Conservation (phyloP, 305 asterid species). For the Plantago lanceolata region DNA sequence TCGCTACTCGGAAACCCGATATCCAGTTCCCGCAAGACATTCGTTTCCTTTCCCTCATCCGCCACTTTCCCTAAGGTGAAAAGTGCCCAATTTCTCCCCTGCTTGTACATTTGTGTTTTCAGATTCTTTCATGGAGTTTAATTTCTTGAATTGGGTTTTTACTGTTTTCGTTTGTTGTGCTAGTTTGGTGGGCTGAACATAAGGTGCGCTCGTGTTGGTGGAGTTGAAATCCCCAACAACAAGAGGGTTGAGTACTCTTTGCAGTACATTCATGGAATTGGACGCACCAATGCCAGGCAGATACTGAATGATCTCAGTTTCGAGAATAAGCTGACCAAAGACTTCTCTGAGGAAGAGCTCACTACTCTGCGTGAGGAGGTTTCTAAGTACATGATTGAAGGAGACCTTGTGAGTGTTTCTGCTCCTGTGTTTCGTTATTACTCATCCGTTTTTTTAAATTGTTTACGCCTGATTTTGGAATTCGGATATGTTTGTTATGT, state of each 20-base stretch:
- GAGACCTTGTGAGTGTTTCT: constrained; percentile 75
- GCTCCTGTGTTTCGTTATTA: too few species aligned
- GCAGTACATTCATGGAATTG: constrained; percentile 94
- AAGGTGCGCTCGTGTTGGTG: constrained; percentile 96
- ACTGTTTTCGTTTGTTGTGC: neutral
- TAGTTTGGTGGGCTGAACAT: constrained; percentile 75
- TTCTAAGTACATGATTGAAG: constrained; percentile 88
- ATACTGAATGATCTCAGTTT: constrained; percentile 61
- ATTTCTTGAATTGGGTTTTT: constrained; percentile 3
- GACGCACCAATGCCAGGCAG: constrained; percentile 67
- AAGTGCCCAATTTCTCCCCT: neutral
- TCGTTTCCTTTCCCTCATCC: constrained; percentile 40
- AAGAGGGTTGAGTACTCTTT: constrained; percentile 79
- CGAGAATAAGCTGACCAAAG: constrained; percentile 76
- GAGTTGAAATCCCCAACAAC: constrained; percentile 94
- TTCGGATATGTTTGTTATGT: too few species aligned
- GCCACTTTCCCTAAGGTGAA: constrained; percentile 48
- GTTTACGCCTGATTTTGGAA: too few species aligned
- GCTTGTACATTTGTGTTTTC: neutral
- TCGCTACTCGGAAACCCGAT: constrained; percentile 51
- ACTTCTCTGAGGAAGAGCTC: constrained; percentile 86
- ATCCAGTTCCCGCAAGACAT: constrained; percentile 30
- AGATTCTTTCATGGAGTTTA: neutral
- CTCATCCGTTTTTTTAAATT: too few species aligned
- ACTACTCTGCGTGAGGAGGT: constrained; percentile 87